Conservation (phyloP, 768 basidiomycete species). For the Serendipita vermifera region DNA sequence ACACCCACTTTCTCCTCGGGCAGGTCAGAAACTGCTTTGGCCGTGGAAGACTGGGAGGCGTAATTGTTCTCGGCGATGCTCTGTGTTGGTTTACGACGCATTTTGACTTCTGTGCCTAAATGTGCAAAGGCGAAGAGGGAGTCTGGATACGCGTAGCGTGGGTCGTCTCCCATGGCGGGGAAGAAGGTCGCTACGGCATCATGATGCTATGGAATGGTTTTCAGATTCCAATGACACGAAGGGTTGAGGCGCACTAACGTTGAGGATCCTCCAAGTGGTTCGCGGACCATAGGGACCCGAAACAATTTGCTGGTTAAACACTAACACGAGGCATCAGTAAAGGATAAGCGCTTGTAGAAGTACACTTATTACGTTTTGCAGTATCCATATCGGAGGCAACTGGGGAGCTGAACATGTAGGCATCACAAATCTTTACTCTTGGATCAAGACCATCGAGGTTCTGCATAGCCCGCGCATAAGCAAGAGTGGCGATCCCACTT, state of each 20-base stretch:
- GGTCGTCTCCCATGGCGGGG: conserved; percentile 16
- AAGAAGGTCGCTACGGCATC: conserved; percentile 17
- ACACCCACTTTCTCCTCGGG: background rate
- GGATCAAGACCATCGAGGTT: conserved; percentile 7
- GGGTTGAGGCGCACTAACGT: conserved; percentile 4
- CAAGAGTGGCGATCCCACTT: conserved; percentile 16
- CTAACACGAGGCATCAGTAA: conserved; percentile 7
- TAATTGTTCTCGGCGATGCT: conserved; percentile 4
- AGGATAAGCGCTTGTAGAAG: background rate
- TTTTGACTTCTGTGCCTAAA: conserved; percentile 10
- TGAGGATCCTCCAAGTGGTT: conserved; percentile 16
- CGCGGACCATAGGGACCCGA: conserved; percentile 2
- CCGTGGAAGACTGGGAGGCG: background rate
- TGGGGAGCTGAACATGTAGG: conserved; percentile 17
- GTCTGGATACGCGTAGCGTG: background rate
- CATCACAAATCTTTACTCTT: conserved; percentile 14
- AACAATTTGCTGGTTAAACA: conserved; percentile 12
- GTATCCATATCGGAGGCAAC: conserved; percentile 10
- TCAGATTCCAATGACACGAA: background rate
- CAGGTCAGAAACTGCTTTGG: background rate
- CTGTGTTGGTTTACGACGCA: conserved; percentile 4
- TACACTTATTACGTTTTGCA: background rate
- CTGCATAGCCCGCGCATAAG: conserved; percentile 14
- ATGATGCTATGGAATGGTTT: conserved; percentile 7
- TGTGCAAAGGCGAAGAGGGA: background rate